Evolutionary conservation across 2,329 filamentous ascomycete genomes (phyloP).

Genomic region (Seiridium unicorne): DNA sequence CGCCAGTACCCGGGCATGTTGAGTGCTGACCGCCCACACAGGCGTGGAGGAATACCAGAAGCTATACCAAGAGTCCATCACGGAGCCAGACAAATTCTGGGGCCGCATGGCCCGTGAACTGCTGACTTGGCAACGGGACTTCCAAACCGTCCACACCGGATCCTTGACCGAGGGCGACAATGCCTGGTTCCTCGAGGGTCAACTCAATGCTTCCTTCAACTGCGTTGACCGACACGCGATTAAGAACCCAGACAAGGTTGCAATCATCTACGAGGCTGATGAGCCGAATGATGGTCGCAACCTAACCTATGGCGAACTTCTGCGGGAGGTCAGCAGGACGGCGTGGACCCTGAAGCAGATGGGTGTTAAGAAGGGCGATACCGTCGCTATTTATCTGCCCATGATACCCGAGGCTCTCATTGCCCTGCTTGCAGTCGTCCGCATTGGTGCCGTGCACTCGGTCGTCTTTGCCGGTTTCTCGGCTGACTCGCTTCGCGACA

Average conservation of each 20-base stretch:
- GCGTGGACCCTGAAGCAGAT: conserved; percentile 90
- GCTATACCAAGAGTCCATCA: conserved; percentile 82
- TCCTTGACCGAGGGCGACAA: conserved; percentile 76
- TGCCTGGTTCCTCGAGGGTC: conserved; percentile 93
- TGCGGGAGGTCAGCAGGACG: conserved; percentile 85
- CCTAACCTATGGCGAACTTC: conserved; percentile 89
- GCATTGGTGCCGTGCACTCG: conserved; percentile 94
- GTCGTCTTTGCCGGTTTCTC: conserved; percentile 98
- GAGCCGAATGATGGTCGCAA: conserved; percentile 83
- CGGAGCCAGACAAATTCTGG: conserved; percentile 89
- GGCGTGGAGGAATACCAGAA: conserved; percentile 66
- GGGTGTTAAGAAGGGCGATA: conserved; percentile 96
- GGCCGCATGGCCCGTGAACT: conserved; percentile 81
- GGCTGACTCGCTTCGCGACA: conserved; percentile 90
- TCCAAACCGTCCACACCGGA: conserved; percentile 82
- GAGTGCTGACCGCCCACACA: conserved; percentile 23
- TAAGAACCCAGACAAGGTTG: conserved; percentile 87
- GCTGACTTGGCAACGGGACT: conserved; percentile 86
- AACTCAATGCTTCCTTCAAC: conserved; percentile 95
- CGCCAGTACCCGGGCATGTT: background rate
- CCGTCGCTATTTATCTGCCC: conserved; percentile 93
- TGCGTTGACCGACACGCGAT: conserved; percentile 96
- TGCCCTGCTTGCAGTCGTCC: conserved; percentile 84
- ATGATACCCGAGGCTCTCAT: conserved; percentile 98
- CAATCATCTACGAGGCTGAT: conserved; percentile 98